Conservation (phyloP, 176 grass and related monocot species). For the Oryza australiensis region DNA sequence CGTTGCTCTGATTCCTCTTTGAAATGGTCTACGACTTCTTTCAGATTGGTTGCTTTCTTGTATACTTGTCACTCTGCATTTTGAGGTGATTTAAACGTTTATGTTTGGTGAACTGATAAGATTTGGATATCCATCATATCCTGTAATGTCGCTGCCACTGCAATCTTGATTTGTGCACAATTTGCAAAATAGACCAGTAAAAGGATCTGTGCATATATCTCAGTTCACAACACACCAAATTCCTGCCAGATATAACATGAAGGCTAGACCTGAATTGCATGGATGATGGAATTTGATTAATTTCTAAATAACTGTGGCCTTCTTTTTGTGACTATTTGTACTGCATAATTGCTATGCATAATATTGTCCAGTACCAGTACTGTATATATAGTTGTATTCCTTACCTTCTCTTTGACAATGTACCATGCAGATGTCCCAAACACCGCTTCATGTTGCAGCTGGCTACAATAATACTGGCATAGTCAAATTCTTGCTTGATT, state of each 20-base stretch:
- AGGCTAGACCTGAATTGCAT: background rate
- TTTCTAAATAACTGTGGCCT: background rate
- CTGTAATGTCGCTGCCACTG: constrained; percentile 7
- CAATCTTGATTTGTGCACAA: background rate
- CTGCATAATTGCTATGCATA: background rate
- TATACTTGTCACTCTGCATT: background rate
- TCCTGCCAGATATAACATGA: constrained; percentile 5
- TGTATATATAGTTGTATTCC: background rate
- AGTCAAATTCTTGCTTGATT: constrained; percentile 79
- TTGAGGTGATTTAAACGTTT: background rate
- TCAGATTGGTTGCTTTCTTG: constrained; percentile 1
- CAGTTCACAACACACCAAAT: background rate
- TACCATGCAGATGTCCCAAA: constrained; percentile 81
- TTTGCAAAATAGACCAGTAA: background rate
- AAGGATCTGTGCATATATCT: background rate
- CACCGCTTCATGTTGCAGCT: constrained; percentile 89
- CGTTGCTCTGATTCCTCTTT: background rate
- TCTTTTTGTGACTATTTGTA: constrained; percentile 6
- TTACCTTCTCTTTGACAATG: constrained; percentile 26
- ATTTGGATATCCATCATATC: constrained; percentile 30
- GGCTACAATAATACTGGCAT: constrained; percentile 68
- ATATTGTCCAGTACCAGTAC: constrained; percentile 1
- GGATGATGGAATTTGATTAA: background rate
- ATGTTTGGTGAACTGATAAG: background rate
- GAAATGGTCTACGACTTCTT: background rate